Base-by-base conservation (phyloP, 441 rosid species). In the Erodium moschatum region DNA sequence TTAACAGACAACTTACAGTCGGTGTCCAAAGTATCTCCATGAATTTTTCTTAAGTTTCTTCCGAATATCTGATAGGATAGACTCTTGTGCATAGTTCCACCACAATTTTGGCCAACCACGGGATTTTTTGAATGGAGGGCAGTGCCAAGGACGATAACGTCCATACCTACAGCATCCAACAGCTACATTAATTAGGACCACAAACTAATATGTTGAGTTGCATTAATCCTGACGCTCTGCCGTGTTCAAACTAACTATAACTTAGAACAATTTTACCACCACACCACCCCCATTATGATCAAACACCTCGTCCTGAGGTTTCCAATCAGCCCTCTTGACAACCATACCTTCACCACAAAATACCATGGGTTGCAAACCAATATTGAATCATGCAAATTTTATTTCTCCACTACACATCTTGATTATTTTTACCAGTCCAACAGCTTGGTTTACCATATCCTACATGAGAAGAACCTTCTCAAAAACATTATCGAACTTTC, bases 71-170 rank as follows among this genome's bases (percentile, higher is more conserved):
- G 90, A 85, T 60, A 90, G 63, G 69, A 93, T 63, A 70, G 96
- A 89, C 64, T 87, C 77, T 81, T 87, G 96, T 61, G 96, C 98
- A 79, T 93, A 93, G 48, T 68, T 87, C 98, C 97, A 93, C 97
- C 97, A 90, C 74, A 85, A 70, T 75, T 72, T 86, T 78, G 83
- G 87, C 98, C 97, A 90, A 67, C 93, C 91, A 74, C 77, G 79
- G 20, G 80, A 84, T 68, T 93, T 93, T 77, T 79, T 85, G 29
- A 79, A 80, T 74, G 82, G 70, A 74, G 84, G 81, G 78, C 76
- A 80, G 67, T 75, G 76, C 84, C 83, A 81, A 35, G 98, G 98
- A 73, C 95, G 95, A 81, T 89, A 90, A 31, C 96, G 87, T 70
- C 98, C 97, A 77, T 90, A 93, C 86, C 98, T 93, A 70, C 74